Evolutionary conservation across 768 basidiomycete genomes (phyloP).

Genomic region (Naganishia friedmannii): DNA sequence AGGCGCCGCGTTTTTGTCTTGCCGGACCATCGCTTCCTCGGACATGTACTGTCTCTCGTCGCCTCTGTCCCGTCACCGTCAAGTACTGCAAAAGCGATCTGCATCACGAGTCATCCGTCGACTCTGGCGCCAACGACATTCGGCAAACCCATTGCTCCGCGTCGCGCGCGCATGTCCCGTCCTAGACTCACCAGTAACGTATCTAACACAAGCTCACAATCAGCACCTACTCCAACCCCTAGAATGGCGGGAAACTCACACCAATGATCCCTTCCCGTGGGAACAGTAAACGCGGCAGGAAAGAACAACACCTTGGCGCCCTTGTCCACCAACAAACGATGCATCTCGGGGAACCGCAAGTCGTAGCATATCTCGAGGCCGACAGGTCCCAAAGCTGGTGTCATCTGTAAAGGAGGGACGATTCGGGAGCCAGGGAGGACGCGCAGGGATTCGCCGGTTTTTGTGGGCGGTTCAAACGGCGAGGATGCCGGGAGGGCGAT

Average conservation of each 20-base stretch:
- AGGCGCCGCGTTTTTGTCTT: no score
- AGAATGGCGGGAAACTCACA: conserved; percentile 27
- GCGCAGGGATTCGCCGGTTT: conserved; percentile 40
- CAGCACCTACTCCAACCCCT: neutral
- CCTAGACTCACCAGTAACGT: conserved; percentile 32
- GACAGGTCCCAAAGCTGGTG: conserved; percentile 37
- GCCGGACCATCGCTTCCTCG: no score
- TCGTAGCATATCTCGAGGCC: conserved; percentile 50
- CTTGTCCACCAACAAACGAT: conserved; percentile 37
- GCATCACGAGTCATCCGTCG: no score
- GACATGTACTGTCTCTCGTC: no score
- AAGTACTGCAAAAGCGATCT: no score
- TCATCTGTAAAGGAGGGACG: conserved; percentile 34
- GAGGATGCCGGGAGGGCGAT: conserved; percentile 36
- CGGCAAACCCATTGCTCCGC: no score
- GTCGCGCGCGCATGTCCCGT: no score
- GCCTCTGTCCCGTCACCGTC: no score
- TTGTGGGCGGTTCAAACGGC: conserved; percentile 32
- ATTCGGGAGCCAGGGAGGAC: conserved; percentile 40
- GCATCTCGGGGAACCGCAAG: conserved; percentile 48
- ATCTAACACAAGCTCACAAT: conserved; percentile 23
- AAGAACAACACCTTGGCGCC: conserved; percentile 44
- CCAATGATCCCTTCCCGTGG: conserved; percentile 50
- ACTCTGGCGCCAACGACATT: no score
- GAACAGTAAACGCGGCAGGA: conserved; percentile 48